Evolutionary conservation across 2,329 filamentous ascomycete genomes (phyloP).

Genomic region (Waltergamsia citrina): DNA sequence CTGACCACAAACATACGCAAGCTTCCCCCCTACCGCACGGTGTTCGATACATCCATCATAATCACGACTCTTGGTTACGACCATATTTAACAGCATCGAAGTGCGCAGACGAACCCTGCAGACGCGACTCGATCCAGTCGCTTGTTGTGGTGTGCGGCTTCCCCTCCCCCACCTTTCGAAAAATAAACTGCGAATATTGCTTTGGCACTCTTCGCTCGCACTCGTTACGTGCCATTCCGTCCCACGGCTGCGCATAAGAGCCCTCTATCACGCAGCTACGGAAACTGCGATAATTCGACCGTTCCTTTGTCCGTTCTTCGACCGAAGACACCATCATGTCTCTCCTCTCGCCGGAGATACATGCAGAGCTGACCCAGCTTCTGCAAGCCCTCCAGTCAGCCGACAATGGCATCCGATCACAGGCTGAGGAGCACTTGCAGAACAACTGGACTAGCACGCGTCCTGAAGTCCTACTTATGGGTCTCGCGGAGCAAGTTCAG

Average conservation of each 20-base stretch:
- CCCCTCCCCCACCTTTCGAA: conserved; percentile 6
- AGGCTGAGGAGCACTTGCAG: conserved; percentile 84
- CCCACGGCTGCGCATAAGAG: too few species aligned
- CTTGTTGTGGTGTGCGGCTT: background rate
- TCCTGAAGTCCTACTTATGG: conserved; percentile 87
- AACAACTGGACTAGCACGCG: conserved; percentile 78
- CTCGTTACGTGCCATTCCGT: too few species aligned
- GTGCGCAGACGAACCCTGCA: conserved; percentile 1
- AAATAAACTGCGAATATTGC: too few species aligned
- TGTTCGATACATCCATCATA: too few species aligned
- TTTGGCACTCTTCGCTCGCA: too few species aligned
- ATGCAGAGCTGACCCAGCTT: conserved; percentile 76
- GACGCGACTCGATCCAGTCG: background rate
- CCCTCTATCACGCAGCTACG: too few species aligned
- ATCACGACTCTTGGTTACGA: too few species aligned
- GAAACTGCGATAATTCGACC: too few species aligned
- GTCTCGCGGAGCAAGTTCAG: conserved; percentile 84
- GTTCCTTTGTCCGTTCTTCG: too few species aligned
- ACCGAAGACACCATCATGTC: conserved; percentile 47
- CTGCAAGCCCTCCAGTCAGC: conserved; percentile 80
- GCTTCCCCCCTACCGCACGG: too few species aligned
- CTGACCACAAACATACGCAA: too few species aligned
- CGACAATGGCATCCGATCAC: conserved; percentile 76
- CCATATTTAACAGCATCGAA: background rate
- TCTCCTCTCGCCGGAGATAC: conserved; percentile 73